phyloP scores from a whole-genome alignment of 768 basidiomycete genomes.

The Mycena pura region DNA sequence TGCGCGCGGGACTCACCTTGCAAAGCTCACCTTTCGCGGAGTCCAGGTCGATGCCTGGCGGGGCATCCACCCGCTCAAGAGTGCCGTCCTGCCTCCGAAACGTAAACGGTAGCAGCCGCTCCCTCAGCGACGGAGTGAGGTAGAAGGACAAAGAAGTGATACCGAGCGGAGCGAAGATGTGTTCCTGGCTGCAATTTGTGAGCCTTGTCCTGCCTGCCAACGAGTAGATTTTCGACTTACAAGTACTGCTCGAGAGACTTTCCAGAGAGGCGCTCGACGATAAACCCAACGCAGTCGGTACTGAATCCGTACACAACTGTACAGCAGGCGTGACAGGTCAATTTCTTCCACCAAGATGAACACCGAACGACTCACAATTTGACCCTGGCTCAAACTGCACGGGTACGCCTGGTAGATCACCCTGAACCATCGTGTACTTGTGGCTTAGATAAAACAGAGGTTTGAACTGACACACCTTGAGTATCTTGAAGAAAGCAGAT shows the following conservation, averaged over 20 bases:
- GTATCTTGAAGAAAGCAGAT: slow-evolving; percentile 7
- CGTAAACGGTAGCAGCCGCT: slow-evolving; percentile 17
- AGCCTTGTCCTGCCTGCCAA: too few relatives aligned
- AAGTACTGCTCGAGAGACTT: slow-evolving; percentile 38
- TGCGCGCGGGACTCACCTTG: not conserved
- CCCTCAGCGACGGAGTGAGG: slow-evolving; percentile 24
- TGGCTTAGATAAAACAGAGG: not conserved
- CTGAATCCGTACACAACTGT: slow-evolving; percentile 35
- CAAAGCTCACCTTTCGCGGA: slow-evolving; percentile 20
- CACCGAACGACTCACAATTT: slow-evolving; percentile 29
- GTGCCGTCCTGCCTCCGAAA: slow-evolving; percentile 21
- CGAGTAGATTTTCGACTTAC: slow-evolving; percentile 21
- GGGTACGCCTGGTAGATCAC: slow-evolving; percentile 31
- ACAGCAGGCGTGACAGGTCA: not conserved
- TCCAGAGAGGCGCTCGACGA: slow-evolving; percentile 35
- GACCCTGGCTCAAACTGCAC: slow-evolving; percentile 40
- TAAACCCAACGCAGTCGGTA: slow-evolving; percentile 35
- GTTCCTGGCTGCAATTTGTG: slow-evolving; percentile 25
- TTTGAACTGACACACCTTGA: not conserved
- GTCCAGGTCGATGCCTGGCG: slow-evolving; percentile 17
- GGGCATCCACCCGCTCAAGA: slow-evolving; percentile 20
- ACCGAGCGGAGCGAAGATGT: slow-evolving; percentile 30
- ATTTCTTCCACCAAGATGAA: too few relatives aligned
- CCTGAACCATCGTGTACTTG: slow-evolving; percentile 18
- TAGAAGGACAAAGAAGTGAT: slow-evolving; percentile 32